A percentile compares a stretch with the other conserved stretches of the same genome.
Conservation (phyloP, 352 stramenopile species). For the Globisporangium cylindrosporum region DNA sequence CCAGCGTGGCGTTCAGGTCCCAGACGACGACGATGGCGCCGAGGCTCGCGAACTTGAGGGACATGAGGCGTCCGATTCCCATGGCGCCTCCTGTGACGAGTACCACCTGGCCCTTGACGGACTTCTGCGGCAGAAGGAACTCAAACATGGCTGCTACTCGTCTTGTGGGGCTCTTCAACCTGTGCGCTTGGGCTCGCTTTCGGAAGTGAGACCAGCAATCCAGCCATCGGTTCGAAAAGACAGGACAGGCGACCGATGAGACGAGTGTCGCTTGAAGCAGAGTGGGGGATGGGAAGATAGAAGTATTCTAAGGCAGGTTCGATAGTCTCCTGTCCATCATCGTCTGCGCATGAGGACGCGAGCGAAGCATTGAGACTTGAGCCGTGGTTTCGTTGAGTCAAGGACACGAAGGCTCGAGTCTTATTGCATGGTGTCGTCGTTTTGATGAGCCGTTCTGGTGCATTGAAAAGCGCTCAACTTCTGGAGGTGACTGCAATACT, state of each 20-base stretch:
- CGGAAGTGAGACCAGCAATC: not conserved
- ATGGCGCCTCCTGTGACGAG: constrained; percentile 56
- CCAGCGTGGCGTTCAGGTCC: constrained; percentile 33
- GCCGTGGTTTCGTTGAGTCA: too few species aligned
- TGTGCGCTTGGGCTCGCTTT: not conserved
- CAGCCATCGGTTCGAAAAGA: too few species aligned
- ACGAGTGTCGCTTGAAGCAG: not conserved
- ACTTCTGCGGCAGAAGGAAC: constrained; percentile 22
- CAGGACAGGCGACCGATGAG: too few species aligned
- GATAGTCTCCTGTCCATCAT: not conserved
- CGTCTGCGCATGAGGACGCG: too few species aligned
- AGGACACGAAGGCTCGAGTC: too few species aligned
- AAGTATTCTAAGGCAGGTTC: not conserved
- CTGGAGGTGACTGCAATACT: too few species aligned
- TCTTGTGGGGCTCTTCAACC: not conserved
- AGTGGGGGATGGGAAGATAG: not conserved
- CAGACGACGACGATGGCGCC: constrained; percentile 39
- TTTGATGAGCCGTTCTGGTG: too few species aligned
- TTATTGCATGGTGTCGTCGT: too few species aligned
- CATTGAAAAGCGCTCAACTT: too few species aligned
- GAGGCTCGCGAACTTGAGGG: constrained; percentile 34
- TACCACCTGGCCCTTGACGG: constrained; percentile 47
- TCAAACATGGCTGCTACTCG: not conserved
- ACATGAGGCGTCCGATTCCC: constrained; percentile 41
- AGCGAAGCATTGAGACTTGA: too few species aligned